Base-by-base conservation (phyloP, 768 basidiomycete genomes). In the Lanmaoa rubissima region DNA sequence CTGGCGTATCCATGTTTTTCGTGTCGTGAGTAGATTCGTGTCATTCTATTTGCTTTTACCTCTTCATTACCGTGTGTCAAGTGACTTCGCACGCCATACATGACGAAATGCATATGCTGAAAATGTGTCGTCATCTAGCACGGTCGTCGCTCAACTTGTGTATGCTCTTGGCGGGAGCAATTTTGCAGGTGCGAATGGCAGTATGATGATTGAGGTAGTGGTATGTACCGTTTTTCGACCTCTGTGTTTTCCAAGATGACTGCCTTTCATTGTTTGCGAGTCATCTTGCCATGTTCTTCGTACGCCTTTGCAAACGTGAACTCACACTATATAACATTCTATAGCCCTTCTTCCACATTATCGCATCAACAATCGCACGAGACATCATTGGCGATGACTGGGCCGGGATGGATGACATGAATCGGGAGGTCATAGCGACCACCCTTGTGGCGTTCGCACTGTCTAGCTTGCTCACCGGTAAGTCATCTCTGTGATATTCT, bases 201-300 rank as follows among this genome's bases (percentile, higher is more conserved):
- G 90, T 60, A 94, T 95, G 94, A 97, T 98, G 94, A 98, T 99
- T 59, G 96, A 98, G 74, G 92, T 95, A 12, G 94, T 98, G 62
- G 90, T 93, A 69, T 43, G 87, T 81, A 48, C 50, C 49, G 38
- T 41, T 28, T 48, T 53, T 54, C 21, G 3, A 24, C 21, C 47
- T 19, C 10, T 38, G 50, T 35, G 31, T 41, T 48, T 42, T 44
- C n/a, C 9, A 11, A n/a, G 10, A 24, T 35, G 11, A n/a, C 17
- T n/a, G 14, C 5, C 21, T 39, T 32, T 48, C 31, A 1, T 45
- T 41, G 1, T 13, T 50, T 42, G 26, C 14, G 17, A 21, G 45
- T 11, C 46, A 48, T 38, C 35, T 11, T 35, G 26, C 17, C 14
- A 21, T 39, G 19, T 34, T 19, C 9, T 55, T 50, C 4, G 44